These are phyloP conservation scores for Poa annua DNA, from an alignment of 176 grass and related monocot species.

Conservation along the genomic window DNA sequence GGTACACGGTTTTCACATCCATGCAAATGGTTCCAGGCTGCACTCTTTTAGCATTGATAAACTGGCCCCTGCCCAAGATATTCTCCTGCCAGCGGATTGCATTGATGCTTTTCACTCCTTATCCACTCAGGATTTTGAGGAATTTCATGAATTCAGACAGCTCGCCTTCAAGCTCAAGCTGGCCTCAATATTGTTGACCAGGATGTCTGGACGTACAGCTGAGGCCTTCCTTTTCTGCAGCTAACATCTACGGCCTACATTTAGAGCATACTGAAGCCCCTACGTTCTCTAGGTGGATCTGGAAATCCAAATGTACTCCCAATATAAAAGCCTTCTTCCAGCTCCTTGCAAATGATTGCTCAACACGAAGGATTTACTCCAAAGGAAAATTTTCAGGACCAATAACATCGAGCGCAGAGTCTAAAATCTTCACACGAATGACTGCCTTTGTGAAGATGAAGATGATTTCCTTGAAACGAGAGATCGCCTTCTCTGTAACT, in stretches of 20 bases:
- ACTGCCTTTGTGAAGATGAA: background rate
- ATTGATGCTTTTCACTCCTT: background rate
- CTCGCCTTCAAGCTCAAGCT: background rate
- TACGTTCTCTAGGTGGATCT: background rate
- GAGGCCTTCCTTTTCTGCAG: background rate
- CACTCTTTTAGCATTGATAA: background rate
- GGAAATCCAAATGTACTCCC: background rate
- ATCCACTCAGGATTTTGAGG: background rate
- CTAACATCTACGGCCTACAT: background rate
- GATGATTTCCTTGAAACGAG: background rate
- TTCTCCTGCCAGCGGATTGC: background rate
- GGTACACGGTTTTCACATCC: conserved; percentile 23
- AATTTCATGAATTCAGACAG: conserved; percentile 1
- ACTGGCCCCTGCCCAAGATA: background rate
- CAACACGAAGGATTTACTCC: background rate
- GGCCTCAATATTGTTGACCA: background rate
- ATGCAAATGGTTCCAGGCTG: background rate
- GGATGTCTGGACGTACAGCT: background rate
- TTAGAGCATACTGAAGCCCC: background rate
- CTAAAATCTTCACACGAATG: no score
- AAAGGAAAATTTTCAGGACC: background rate
- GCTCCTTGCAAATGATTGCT: background rate
- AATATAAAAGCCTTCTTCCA: background rate
- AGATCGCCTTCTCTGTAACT: background rate
- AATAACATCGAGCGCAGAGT: background rate